Evolutionary conservation across 306 rosid species (phyloP).

Genomic region (peach (Prunus persica)): Prunus_persica_NCBIv2 NC_034014.1:30514501-30515000

Average conservation of each 20-base stretch:
- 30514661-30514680: slow-evolving; percentile 92
- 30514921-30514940: slow-evolving; percentile 92
- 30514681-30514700: slow-evolving; percentile 94
- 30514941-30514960: slow-evolving; percentile 98
- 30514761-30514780: slow-evolving; percentile 96
- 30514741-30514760: slow-evolving; percentile 94
- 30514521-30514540: slow-evolving; percentile 98
- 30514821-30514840: slow-evolving; percentile 12
- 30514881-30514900: slow-evolving; percentile 98
- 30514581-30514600: slow-evolving; percentile 94
- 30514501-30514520: slow-evolving; percentile 95
- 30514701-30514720: slow-evolving; percentile 95
- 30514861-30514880: slow-evolving; percentile 91
- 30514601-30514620: slow-evolving; percentile 95
- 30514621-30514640: slow-evolving; percentile 66
- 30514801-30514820: slow-evolving; percentile 16
- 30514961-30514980: slow-evolving; percentile 95
- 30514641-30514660: slow-evolving; percentile 94
- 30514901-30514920: slow-evolving; percentile 96
- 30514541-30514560: slow-evolving; percentile 90
- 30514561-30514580: slow-evolving; percentile 96
- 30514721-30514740: slow-evolving; percentile 97
- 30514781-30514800: slow-evolving; percentile 17
- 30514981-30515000: slow-evolving; percentile 90
- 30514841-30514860: slow-evolving; percentile 22